Base-by-base conservation (phyloP, 768 basidiomycete species). In the Lactifluus pinguis region DNA sequence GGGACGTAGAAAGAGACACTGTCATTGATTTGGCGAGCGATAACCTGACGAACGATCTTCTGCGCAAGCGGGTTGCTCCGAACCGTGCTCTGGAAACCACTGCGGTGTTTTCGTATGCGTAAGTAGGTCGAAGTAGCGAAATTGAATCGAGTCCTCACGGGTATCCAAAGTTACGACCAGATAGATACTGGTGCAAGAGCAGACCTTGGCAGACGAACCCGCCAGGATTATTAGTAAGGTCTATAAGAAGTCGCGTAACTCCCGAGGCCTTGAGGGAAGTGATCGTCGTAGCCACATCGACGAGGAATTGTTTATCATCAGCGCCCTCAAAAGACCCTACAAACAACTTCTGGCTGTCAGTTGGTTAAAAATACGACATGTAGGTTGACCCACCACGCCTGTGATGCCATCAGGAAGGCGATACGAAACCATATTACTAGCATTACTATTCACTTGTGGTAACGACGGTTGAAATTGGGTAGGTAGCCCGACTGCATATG, bases 161-260 rank as follows among this genome's bases (percentile, higher is more conserved):
- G 64, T 81, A 81, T 6, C 80, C 81, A 47, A 83, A 74, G 30
- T 75, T 71, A 0, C 74, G 74, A 7, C 83, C 84, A 14, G 80
- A 76, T 30, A 87, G 74, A 67, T 77, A 84, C 55, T 78, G 77
- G 60, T 84, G 83, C 53, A 87, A 70, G 73, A 83, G 85, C 45
- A 80, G 76, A 1, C 84, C 84, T 13, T 85, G 75, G 68, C 84
- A 87, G 5, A 86, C 76, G 60, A 79, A 82, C n/a, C 84, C 84
- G 52, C 83, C 83, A 13, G 39, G 47, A 62, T 87, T 87, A 69
- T 85, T 82, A 11, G 80, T 80, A 39, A 85, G 67, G 68, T 86
- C 84, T 45, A 87, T 76, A 29, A 86, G 67, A 8, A 85, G 71
- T 32, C 74, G 76, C 0, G 75, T 79, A 8, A 82, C 79, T 13